Evolutionary conservation across 1,139 yeast species (phyloP).

Genomic region (Pichia sp.): DNA sequence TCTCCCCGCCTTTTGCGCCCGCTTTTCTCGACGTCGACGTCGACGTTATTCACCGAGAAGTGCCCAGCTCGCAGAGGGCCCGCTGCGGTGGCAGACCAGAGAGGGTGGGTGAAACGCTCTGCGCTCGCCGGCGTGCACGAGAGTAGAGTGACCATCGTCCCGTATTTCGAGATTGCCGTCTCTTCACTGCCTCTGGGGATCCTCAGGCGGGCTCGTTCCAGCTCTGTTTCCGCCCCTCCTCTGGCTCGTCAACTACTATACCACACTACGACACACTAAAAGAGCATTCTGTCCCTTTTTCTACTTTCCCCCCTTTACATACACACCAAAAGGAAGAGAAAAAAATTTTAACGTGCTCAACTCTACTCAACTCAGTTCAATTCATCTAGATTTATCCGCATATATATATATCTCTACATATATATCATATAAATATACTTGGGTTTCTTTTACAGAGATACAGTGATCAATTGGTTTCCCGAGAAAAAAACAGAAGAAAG

Average conservation of each 20-base stretch:
- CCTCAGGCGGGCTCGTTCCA: no score
- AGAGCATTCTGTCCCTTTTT: not conserved
- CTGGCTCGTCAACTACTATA: not conserved
- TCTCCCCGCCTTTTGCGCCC: not conserved
- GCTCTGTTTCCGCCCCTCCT: no score
- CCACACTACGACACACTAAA: not conserved
- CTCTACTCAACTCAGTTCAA: not conserved
- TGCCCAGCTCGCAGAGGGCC: not conserved
- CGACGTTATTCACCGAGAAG: not conserved
- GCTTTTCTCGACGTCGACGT: not conserved
- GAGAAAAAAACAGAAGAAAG: not conserved
- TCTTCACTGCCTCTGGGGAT: not conserved
- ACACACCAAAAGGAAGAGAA: not conserved
- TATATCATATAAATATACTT: not conserved
- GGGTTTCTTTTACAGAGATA: not conserved
- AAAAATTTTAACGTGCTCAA: slow-evolving; percentile 1
- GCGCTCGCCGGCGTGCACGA: no score
- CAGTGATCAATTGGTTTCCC: not conserved
- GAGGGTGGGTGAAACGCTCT: not conserved
- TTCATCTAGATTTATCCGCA: not conserved
- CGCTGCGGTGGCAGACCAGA: not conserved
- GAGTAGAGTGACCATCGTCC: not conserved
- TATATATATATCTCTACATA: not conserved
- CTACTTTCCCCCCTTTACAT: not conserved
- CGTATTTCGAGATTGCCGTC: not conserved